phyloP scores from a whole-genome alignment of 805 yeast species.

The Priceomyces haplophilus region DNA sequence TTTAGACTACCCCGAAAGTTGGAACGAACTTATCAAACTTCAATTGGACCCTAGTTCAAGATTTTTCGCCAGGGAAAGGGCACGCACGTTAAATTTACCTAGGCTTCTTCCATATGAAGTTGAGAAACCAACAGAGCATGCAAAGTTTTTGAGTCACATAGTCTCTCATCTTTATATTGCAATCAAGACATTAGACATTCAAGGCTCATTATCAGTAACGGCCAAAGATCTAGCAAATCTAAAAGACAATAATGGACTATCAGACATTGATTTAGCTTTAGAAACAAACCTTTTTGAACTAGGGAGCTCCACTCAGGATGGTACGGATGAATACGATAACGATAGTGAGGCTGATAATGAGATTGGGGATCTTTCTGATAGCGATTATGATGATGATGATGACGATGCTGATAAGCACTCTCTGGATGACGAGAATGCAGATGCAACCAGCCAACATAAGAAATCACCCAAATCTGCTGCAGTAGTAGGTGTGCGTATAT shows the following conservation, averaged over 20 bases:
- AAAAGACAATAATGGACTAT: slow-evolving; percentile 25
- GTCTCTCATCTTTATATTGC: slow-evolving; percentile 77
- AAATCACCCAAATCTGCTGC: slow-evolving; percentile 67
- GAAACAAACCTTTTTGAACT: slow-evolving; percentile 51
- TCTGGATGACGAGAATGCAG: slow-evolving; percentile 31
- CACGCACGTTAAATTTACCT: slow-evolving; percentile 41
- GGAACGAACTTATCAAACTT: slow-evolving; percentile 20
- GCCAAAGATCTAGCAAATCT: slow-evolving; percentile 61
- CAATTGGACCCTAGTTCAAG: slow-evolving; percentile 37
- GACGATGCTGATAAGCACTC: slow-evolving; percentile 39
- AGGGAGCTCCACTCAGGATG: slow-evolving; percentile 5
- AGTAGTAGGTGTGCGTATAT: slow-evolving; percentile 69
- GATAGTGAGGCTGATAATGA: slow-evolving; percentile 14
- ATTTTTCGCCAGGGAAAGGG: slow-evolving; percentile 35
- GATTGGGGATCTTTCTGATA: slow-evolving; percentile 21
- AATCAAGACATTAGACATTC: slow-evolving; percentile 67
- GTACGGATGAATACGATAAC: not conserved
- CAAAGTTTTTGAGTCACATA: slow-evolving; percentile 74
- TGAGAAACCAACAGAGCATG: slow-evolving; percentile 66
- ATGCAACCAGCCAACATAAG: slow-evolving; percentile 51
- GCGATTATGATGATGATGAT: slow-evolving; percentile 40
- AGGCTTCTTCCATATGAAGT: slow-evolving; percentile 67
- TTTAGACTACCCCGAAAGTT: slow-evolving; percentile 51
- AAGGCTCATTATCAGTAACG: slow-evolving; percentile 64
- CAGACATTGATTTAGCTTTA: slow-evolving; percentile 46